Base-by-base conservation (phyloP, 352 stramenopile species). In the Plasmopara viticola region DNA sequence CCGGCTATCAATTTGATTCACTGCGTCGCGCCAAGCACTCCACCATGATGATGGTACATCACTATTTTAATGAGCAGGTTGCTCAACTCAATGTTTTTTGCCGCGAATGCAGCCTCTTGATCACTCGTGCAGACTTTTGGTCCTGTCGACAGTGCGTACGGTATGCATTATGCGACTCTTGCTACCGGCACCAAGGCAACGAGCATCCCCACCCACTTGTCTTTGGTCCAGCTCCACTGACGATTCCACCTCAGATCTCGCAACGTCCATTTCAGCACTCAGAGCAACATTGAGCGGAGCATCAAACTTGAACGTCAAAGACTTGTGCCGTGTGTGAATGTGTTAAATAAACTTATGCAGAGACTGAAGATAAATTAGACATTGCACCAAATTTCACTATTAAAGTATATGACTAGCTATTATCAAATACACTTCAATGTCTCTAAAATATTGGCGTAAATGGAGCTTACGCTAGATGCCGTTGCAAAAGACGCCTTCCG, bases 11-110 rank as follows among this genome's bases (percentile, higher is more conserved):
- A 61, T 95, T 94, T 56, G 85, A 95, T 59, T 85, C 83, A 58
- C 60, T 95, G 28, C 83, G 85, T 28, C 85, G 85, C 28, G 85
- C 85, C 47, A 95, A 95, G 58, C 85, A 95, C 68, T 93, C 85
- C 49, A 92, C 84, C 5, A 90, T 94, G 79, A 94, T 95, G 84
- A 77, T 95, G 43, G 55, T 95, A 44, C 81, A 93, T 57, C 85
- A 95, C 48, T 88, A 90, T 63, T 86, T 91, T 49, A 90, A 92
- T 56, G 70, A 90, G 53, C 67, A 69, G 14, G 62, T 89, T 31
- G 63, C 56, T 14, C 83, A 90, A 48, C 56, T 77, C 35, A 91
- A 90, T 46, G 56, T 87, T 14, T 91, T 91, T 56, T 94, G 83
- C 56, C 64, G 55, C 18, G 73, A 87, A 43, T 94, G 83, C 68